These are phyloP conservation scores for Peronospora farinosa DNA, from an alignment of 352 stramenopile genomes.

Conservation along the genomic window DNA sequence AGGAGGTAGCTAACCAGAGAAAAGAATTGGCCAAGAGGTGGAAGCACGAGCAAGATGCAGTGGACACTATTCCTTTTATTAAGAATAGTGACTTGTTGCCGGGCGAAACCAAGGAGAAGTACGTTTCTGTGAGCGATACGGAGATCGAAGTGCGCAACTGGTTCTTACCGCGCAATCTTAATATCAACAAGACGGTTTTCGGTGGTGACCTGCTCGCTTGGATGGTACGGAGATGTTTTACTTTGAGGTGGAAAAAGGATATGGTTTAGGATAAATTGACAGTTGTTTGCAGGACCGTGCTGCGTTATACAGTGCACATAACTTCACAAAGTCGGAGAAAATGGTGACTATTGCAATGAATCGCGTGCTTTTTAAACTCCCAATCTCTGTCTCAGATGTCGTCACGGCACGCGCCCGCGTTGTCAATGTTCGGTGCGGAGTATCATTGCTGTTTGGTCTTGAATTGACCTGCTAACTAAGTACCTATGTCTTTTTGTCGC, in stretches of 20 bases:
- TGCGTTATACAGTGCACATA: conserved; percentile 59
- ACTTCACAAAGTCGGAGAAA: conserved; percentile 66
- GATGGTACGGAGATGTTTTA: conserved; percentile 40
- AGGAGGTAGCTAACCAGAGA: conserved; percentile 33
- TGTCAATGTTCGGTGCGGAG: conserved; percentile 50
- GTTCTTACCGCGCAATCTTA: conserved; percentile 65
- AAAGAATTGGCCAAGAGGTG: conserved; percentile 36
- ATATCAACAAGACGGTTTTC: conserved; percentile 68
- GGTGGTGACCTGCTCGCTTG: conserved; percentile 52
- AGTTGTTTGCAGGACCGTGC: conserved; percentile 40
- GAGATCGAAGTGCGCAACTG: conserved; percentile 63
- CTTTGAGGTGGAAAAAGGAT: background rate
- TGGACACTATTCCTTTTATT: conserved; percentile 40
- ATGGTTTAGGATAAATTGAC: background rate
- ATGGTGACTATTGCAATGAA: conserved; percentile 79
- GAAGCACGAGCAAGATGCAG: conserved; percentile 37
- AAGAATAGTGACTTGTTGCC: conserved; percentile 27
- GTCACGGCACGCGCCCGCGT: conserved; percentile 58
- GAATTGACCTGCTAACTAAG: background rate
- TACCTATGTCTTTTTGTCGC: background rate
- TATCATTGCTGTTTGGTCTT: background rate
- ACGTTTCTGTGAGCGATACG: conserved; percentile 48
- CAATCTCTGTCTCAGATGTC: conserved; percentile 48
- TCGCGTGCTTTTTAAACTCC: conserved; percentile 64
- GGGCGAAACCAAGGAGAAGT: conserved; percentile 33